Base-by-base conservation (phyloP, 805 yeast species). In the Wickerhamiella allomyrinae region DNA sequence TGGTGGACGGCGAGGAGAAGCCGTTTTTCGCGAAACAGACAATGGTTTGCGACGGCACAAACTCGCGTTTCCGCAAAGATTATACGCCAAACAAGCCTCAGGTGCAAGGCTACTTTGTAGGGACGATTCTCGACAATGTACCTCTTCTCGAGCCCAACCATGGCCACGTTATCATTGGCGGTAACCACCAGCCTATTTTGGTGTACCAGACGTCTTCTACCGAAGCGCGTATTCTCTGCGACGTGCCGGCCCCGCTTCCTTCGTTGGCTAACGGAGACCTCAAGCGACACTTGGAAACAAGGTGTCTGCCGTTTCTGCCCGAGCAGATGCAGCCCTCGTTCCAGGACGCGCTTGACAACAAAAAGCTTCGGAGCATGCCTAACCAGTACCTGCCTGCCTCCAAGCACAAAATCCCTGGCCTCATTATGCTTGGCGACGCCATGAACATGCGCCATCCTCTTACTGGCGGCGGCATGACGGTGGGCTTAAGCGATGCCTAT, bases 391-490 rank as follows among this genome's bases (percentile, higher is more conserved):
- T 91, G 40, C 73, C 93, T 20, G 96, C 96, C 1, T 68, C 73
- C 43, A 67, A 69, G 40, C 45, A 52, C 22, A 87, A 85, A 57
- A 68, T 74, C 34, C 77, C 76, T 9, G 98, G 98, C 10, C 65
- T 85, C 37, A 67, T 91, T 29, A 70, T 89, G 50, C 57, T 91
- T 27, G 98, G 98, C 39, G 98, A 91, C 59, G 83, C 98, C 2
- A 69, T 87, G 52, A 91, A 91, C 60, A 91, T 91, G 96, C 73
- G 98, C 59, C 98, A 91, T 59, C 98, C 98, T 21, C 71, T 91
- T 47, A 91, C 97, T 1, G 98, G 98, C 41, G 98, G 98, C 49
- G 98, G 98, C 47, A 91, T 91, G 98, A 86, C 97, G 20, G 98
- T 91, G 34, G 96, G 95, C 2, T 66, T 91, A 46, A 82, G 77